Evolutionary conservation across 108 stramenopile genomes (phyloP), one percentile per base, ranked within the genome.

Genomic region (Skeletonema costatum): DNA sequence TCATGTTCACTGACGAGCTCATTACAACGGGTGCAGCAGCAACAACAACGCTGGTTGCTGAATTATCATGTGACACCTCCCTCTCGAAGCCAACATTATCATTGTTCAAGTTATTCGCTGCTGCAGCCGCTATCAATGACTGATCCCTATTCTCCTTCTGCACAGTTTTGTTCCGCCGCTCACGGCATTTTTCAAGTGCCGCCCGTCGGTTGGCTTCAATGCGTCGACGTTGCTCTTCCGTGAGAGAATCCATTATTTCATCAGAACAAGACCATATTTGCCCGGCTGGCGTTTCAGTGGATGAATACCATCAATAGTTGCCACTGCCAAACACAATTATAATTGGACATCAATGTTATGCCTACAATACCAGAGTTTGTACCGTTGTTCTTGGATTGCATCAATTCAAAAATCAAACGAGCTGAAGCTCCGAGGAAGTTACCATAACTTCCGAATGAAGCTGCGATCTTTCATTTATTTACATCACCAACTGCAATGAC

Each of bases 141-240:
- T 12, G 29, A 32, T 32, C 33, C 17, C 2, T 64, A 11, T 64
- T 64, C 17, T 32, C 33, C 17, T 64, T 64, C 17, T 19, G n/a
- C 11, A 36, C 9, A 11, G 64, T n/a, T 32, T 32, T 64, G 16
- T 46, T 46, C 0, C 44, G 64, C n/a, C 64, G 64, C 19, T 36
- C 33, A n/a, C 32, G 64, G 14, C 64, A 32, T 36, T 48, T 33
- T 42, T 50, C 41, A 33, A 32, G 39, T 58, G 25, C 44, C 30
- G 32, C 35, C 51, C 32, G 30, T 36, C 69, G 25, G 21, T 76
- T 76, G 4, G 33, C 13, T 53, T 76, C 75, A 0, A 68, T 69
- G n/a, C 75, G 41, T 8, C 35, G 60, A 30, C 68, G 67, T 36
- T 76, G 75, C 35, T 76, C 75, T 38, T 76, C 75, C 2, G 68